Base-by-base conservation (phyloP, 2,329 filamentous ascomycete genomes). In the Fusarium continuum region DNA sequence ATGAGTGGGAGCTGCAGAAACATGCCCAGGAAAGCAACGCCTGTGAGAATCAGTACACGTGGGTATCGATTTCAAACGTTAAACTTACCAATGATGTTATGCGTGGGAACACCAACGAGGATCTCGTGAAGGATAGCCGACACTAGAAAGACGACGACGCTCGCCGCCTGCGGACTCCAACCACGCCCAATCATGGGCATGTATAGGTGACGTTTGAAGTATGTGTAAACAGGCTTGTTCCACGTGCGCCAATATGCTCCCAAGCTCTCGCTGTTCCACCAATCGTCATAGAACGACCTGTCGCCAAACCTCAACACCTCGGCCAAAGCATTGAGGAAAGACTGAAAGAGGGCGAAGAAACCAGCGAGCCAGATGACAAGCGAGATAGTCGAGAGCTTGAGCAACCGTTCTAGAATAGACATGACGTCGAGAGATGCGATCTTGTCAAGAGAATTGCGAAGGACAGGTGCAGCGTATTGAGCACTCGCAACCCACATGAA, bases 201-300 rank as follows among this genome's bases (percentile, higher is more conserved):
- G 78, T 95, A 98, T 46, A 99, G 88, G 75, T 99, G 95, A 31
- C 95, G 84, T 72, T 92, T 93, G 88, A 99, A 98, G 77, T 97
- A 99, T 55, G 93, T 89, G 73, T 96, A 96, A 6, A 99, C 94
- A 1, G 95, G 95, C 75, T 96, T 96, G 79, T 99, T 99, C 95
- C 95, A 99, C 1, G 90, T 91, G 19, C 93, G 88, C 94, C 94
- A 97, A 80, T 99, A 99, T 5, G 85, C 85, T 28, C 93, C 91
- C 7, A 98, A 82, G 65, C 89, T 93, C 50, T 89, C 88, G 64
- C 89, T 92, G 73, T 99, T 99, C 95, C 95, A 99, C 95, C 95
- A 99, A 72, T 97, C 93, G 31, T 91, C 90, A 76, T 99, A 99
- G 76, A 99, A 99, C 47, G 93, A 91, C 25, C 95, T 87, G 75